Conservation (phyloP, 106 monocot species). For the Dendrobium catenatum region DNA sequence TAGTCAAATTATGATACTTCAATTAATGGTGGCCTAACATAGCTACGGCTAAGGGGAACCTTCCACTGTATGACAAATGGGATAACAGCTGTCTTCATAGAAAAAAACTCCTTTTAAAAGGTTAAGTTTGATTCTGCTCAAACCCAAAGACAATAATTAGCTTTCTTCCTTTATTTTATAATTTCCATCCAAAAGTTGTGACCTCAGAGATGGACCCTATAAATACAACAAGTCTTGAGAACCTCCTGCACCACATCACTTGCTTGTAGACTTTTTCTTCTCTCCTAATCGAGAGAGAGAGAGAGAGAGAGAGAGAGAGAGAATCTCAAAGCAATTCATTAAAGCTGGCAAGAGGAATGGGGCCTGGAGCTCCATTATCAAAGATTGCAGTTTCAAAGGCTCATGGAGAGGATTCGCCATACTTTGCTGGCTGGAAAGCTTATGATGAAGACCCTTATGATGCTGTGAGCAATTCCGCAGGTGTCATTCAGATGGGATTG, state of each 20-base stretch:
- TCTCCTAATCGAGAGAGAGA: not conserved
- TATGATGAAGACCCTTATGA: slow-evolving; percentile 61
- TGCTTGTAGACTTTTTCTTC: not conserved
- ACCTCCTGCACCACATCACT: not conserved
- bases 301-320: not conserved
- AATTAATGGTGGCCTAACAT: not conserved
- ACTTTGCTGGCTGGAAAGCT: slow-evolving; percentile 65
- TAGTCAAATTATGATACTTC: not conserved
- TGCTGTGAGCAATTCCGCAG: slow-evolving; percentile 31
- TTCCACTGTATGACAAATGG: not conserved
- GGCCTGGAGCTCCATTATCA: not conserved
- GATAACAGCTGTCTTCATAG: slow-evolving; percentile 1
- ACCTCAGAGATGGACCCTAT: slow-evolving; percentile 1
- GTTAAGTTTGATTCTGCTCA: not conserved
- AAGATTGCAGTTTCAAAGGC: slow-evolving; percentile 3
- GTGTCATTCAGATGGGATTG: slow-evolving; percentile 73
- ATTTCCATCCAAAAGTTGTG: slow-evolving; percentile 5
- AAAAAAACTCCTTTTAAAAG: not conserved
- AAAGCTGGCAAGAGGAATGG: not conserved
- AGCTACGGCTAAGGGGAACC: not conserved
- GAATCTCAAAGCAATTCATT: not conserved
- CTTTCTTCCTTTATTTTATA: not conserved
- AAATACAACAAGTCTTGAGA: not conserved
- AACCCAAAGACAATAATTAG: not conserved
- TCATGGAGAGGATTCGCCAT: slow-evolving; percentile 50